Conservation (phyloP, 129 eudicot genomes). For the Tagetes patula region DNA sequence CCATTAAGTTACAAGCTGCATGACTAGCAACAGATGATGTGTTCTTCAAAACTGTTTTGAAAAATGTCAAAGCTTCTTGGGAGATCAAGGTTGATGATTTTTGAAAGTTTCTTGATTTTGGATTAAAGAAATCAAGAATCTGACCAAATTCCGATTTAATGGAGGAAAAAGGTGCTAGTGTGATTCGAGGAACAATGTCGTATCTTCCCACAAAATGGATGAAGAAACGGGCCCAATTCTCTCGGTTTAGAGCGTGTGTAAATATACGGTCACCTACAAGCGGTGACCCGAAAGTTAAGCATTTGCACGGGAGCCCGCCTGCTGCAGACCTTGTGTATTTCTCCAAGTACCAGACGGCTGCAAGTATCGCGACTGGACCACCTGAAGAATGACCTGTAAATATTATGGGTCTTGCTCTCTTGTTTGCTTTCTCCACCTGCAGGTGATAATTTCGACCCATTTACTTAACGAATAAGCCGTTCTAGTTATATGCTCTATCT, state of each 20-base stretch:
- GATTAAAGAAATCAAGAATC: slow-evolving; percentile 51
- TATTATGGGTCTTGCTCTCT: slow-evolving; percentile 48
- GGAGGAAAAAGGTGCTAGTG: slow-evolving; percentile 65
- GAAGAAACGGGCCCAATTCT: slow-evolving; percentile 64
- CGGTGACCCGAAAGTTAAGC: slow-evolving; percentile 80
- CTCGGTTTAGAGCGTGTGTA: slow-evolving; percentile 71
- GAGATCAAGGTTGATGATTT: slow-evolving; percentile 21
- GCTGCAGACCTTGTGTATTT: slow-evolving; percentile 37
- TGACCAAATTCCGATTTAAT: slow-evolving; percentile 33
- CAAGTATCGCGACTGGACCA: slow-evolving; percentile 69
- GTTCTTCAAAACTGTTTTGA: slow-evolving; percentile 52
- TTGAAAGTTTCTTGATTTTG: slow-evolving; percentile 47
- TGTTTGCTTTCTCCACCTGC: slow-evolving; percentile 70
- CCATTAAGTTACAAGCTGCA: slow-evolving; percentile 72
- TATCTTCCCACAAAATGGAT: slow-evolving; percentile 61
- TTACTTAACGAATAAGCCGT: too few relatives aligned
- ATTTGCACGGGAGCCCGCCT: slow-evolving; percentile 23
- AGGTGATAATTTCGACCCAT: neutral
- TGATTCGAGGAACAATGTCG: slow-evolving; percentile 76
- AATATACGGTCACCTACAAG: slow-evolving; percentile 57
- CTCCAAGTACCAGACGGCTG: slow-evolving; percentile 81
- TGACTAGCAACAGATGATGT: slow-evolving; percentile 57
- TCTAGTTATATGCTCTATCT: too few relatives aligned
- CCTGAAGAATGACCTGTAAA: slow-evolving; percentile 88
- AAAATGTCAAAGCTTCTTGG: slow-evolving; percentile 46